These are phyloP conservation scores for Jaltomata sinuosa DNA, from an alignment of 257 asterid genomes.

Conservation along the genomic window DNA sequence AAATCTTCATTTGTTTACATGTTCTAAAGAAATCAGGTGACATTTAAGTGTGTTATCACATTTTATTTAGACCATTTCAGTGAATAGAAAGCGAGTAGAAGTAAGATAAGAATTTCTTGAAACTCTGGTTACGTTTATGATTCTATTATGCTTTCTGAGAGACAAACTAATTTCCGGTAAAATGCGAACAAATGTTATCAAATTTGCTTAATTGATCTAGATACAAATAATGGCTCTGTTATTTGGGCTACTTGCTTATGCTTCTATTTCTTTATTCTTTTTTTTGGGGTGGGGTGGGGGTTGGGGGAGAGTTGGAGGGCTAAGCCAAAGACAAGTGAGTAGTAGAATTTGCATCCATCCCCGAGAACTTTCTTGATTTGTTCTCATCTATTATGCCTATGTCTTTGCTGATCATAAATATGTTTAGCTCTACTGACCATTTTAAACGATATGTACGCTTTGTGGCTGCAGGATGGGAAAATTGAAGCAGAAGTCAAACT, in stretches of 20 bases:
- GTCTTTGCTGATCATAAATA: background rate
- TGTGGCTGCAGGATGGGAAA: conserved; percentile 74
- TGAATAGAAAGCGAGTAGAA: background rate
- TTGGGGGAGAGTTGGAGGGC: background rate
- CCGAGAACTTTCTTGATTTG: background rate
- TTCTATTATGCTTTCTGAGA: background rate
- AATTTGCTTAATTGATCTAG: background rate
- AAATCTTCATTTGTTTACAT: background rate
- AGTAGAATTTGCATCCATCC: background rate
- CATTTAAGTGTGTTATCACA: background rate
- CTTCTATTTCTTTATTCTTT: background rate
- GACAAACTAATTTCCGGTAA: background rate
- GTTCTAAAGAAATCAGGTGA: background rate
- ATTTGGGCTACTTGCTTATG: background rate
- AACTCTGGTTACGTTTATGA: background rate
- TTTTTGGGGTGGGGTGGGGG: background rate
- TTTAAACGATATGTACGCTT: background rate
- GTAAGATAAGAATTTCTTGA: background rate
- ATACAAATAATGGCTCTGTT: background rate
- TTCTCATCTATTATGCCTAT: background rate
- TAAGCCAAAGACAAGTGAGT: background rate
- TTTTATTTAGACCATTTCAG: background rate
- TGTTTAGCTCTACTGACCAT: background rate
- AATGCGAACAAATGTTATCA: background rate
- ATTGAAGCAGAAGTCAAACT: conserved; percentile 98